Percentiles rank a stretch among this genome's conserved stretches.
Evolutionary conservation across 495 filamentous ascomycete genomes (phyloP).

Genomic region (Neurospora sublineolata): DNA sequence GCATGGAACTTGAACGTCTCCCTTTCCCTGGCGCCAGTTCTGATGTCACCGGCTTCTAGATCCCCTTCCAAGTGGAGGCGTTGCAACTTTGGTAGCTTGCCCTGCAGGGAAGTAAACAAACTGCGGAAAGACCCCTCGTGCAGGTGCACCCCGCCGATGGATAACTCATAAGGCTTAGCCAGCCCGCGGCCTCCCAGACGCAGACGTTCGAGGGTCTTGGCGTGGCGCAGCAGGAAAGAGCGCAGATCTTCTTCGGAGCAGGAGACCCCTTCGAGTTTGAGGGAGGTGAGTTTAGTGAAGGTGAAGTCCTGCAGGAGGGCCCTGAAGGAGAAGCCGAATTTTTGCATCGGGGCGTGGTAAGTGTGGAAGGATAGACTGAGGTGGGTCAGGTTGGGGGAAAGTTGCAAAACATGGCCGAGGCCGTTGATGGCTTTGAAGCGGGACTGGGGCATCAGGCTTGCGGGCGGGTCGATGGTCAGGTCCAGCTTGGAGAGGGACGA

Average conservation of each 20-base stretch:
- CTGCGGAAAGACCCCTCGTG: conserved; percentile 33
- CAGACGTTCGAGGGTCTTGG: conserved; percentile 26
- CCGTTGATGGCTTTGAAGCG: conserved; percentile 31
- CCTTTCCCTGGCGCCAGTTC: conserved; percentile 27
- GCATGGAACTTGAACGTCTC: conserved; percentile 35
- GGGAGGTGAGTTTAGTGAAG: conserved; percentile 28
- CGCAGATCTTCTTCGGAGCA: conserved; percentile 35
- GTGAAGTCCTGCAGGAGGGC: conserved; percentile 28
- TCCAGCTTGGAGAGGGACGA: conserved; percentile 25
- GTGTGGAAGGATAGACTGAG: conserved; percentile 34
- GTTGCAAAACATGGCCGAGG: conserved; percentile 33
- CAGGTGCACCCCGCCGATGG: conserved; percentile 33
- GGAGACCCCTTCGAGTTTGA: conserved; percentile 32
- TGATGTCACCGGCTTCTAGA: conserved; percentile 29
- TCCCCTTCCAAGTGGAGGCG: conserved; percentile 36
- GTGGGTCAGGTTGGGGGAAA: conserved; percentile 23
- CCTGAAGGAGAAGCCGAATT: conserved; percentile 29
- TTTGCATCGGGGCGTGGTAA: conserved; percentile 27
- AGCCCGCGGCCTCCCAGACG: conserved; percentile 35
- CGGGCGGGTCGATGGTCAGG: conserved; percentile 29
- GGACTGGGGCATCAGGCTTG: conserved; percentile 20
- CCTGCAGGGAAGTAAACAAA: conserved; percentile 28
- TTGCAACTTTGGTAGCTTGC: conserved; percentile 23
- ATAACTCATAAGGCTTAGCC: conserved; percentile 27
- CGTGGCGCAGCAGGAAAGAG: conserved; percentile 31